These are phyloP conservation scores for Boechera stricta DNA, from an alignment of 345 rosid species.

Conservation along the genomic window DNA sequence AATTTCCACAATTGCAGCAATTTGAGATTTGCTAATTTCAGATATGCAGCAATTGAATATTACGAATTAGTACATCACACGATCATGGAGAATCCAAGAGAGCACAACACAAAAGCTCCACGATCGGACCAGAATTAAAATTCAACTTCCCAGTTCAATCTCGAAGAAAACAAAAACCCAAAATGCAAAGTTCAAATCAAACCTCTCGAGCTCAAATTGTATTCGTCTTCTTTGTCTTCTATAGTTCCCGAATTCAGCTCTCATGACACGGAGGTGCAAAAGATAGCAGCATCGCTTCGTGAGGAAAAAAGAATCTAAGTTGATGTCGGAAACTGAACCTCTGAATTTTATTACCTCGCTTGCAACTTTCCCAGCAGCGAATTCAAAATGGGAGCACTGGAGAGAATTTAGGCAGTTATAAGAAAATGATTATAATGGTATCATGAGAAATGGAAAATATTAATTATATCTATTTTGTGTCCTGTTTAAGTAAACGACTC, in stretches of 20 bases:
- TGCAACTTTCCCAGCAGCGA: background rate
- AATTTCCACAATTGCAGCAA: background rate
- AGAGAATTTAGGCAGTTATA: background rate
- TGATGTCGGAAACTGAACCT: background rate
- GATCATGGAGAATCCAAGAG: background rate
- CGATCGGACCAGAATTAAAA: background rate
- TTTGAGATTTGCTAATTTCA: background rate
- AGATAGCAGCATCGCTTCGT: background rate
- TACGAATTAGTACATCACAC: background rate
- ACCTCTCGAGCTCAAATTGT: constrained; percentile 25
- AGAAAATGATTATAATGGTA: background rate
- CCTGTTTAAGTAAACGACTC: too few relatives aligned
- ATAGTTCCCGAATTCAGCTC: background rate
- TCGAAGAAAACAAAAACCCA: constrained; percentile 13
- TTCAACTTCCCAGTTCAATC: constrained; percentile 16
- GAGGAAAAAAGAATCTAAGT: background rate
- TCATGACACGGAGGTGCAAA: background rate
- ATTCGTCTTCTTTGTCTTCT: constrained; percentile 2
- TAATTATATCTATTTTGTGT: too few relatives aligned
- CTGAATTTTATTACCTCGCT: background rate
- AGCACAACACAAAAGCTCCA: background rate
- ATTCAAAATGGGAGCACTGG: background rate
- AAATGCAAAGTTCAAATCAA: background rate
- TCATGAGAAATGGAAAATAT: too few relatives aligned
- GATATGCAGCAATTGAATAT: background rate